Percentiles rank a stretch among this genome's conserved stretches.
phyloP scores from a whole-genome alignment of 768 basidiomycete genomes.

The Pleurotus pulmonarius region DNA sequence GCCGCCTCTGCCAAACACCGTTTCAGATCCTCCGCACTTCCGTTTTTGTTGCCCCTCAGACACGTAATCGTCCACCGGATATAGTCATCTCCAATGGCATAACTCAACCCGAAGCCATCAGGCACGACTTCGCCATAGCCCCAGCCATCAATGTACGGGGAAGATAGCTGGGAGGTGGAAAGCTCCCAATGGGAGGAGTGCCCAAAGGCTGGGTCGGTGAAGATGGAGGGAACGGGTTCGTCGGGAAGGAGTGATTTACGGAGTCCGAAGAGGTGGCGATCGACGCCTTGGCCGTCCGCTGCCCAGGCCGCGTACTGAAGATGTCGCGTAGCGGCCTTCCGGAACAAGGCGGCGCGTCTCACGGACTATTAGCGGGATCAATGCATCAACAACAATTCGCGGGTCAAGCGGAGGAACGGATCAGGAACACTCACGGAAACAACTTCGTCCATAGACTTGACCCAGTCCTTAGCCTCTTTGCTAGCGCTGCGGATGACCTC shows the following conservation, averaged over 20 bases:
- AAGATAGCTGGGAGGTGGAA: constrained; percentile 84
- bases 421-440: constrained; percentile 32
- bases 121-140: constrained; percentile 96
- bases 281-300: constrained; percentile 91
- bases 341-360: constrained; percentile 55
- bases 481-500: constrained; percentile 92
- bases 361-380: constrained; percentile 47
- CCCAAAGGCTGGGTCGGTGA: constrained; percentile 65
- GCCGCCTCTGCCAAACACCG: constrained; percentile 81
- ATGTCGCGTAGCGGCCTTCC: constrained; percentile 76
- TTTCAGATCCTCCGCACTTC: constrained; percentile 47
- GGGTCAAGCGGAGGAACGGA: neutral
- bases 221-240: constrained; percentile 63
- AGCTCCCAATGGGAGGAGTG: constrained; percentile 88
- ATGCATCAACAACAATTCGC: neutral
- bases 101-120: constrained; percentile 90
- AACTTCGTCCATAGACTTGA: constrained; percentile 80
- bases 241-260: constrained; percentile 62
- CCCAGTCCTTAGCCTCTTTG: constrained; percentile 80
- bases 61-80: constrained; percentile 93
- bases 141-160: constrained; percentile 87
- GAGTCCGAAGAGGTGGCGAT: constrained; percentile 92
- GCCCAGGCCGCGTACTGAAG: constrained; percentile 88
- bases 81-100: constrained; percentile 80
- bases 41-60: constrained; percentile 29